These are phyloP conservation scores for Oenanthe javanica DNA, from an alignment of 140 eudicot species.

Conservation along the genomic window DNA sequence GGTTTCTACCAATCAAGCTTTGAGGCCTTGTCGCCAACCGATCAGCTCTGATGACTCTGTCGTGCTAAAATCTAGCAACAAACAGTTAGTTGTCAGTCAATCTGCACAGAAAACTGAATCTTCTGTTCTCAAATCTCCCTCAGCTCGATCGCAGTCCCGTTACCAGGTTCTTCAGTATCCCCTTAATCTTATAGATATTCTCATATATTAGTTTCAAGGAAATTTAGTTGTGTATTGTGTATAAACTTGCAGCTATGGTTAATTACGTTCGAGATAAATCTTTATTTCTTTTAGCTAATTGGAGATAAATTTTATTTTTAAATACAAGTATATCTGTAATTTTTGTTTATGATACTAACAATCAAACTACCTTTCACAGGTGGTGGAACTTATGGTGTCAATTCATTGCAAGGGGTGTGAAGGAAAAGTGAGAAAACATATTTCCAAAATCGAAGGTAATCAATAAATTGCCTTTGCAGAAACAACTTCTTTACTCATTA, in stretches of 20 bases:
- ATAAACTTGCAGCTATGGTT: neutral
- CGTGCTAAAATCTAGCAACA: slow-evolving; percentile 14
- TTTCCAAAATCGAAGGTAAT: slow-evolving; percentile 90
- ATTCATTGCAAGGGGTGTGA: slow-evolving; percentile 99
- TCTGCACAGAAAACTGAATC: slow-evolving; percentile 18
- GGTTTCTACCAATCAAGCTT: slow-evolving; percentile 15
- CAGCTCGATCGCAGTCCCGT: slow-evolving; percentile 22
- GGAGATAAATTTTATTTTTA: neutral
- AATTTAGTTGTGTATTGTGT: neutral
- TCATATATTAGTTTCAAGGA: neutral
- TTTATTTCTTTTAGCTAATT: too few species aligned
- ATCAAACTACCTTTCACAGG: slow-evolving; percentile 34
- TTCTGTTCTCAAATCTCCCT: slow-evolving; percentile 29
- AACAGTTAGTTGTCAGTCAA: neutral
- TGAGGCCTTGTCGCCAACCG: slow-evolving; percentile 17
- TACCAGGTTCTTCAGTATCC: slow-evolving; percentile 36
- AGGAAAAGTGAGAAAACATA: slow-evolving; percentile 84
- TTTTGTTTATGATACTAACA: neutral
- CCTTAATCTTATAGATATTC: neutral
- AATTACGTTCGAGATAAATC: neutral
- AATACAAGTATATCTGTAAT: neutral
- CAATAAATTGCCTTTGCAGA: neutral
- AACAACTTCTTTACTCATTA: too few species aligned
- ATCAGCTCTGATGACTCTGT: slow-evolving; percentile 22
- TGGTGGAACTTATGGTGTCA: slow-evolving; percentile 89